Conservation (phyloP, 306 rosid genomes). For the Malus domestica region DNA sequence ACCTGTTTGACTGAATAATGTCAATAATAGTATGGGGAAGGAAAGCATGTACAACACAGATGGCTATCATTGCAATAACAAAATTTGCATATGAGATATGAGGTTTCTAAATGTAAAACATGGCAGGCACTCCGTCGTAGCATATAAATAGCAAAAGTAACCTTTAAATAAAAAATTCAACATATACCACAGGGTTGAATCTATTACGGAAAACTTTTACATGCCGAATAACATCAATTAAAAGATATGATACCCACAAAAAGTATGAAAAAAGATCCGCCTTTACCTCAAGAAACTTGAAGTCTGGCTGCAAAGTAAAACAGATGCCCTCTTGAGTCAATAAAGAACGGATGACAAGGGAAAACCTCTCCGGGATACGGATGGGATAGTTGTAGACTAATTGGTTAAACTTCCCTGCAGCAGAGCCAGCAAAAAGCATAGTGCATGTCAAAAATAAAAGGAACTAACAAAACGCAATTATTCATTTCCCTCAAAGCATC, state of each 20-base stretch:
- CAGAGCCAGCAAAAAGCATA: constrained; percentile 9
- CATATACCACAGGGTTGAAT: neutral
- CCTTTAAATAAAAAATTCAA: neutral
- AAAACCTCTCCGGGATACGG: constrained; percentile 96
- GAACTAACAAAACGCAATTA: constrained; percentile 9
- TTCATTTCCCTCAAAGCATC: constrained; percentile 1
- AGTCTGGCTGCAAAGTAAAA: constrained; percentile 81
- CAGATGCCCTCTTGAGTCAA: constrained; percentile 99
- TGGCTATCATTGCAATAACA: constrained; percentile 1
- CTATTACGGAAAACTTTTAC: neutral
- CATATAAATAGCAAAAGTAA: neutral
- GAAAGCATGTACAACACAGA: constrained; percentile 8
- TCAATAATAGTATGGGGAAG: constrained; percentile 12
- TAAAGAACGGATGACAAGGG: constrained; percentile 89
- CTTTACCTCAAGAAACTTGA: constrained; percentile 95
- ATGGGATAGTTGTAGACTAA: constrained; percentile 97
- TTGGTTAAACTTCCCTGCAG: constrained; percentile 90
- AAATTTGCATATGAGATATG: neutral
- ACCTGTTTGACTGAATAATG: constrained; percentile 48
- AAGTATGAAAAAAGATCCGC: neutral
- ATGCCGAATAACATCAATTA: neutral
- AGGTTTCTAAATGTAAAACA: constrained; percentile 4
- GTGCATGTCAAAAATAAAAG: neutral
- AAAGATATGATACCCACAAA: constrained; percentile 3
- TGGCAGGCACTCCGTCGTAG: neutral